Evolutionary conservation across 352 stramenopile genomes (phyloP), one percentile per base, ranked within the genome.

Genomic region (Peronospora farinosa): DNA sequence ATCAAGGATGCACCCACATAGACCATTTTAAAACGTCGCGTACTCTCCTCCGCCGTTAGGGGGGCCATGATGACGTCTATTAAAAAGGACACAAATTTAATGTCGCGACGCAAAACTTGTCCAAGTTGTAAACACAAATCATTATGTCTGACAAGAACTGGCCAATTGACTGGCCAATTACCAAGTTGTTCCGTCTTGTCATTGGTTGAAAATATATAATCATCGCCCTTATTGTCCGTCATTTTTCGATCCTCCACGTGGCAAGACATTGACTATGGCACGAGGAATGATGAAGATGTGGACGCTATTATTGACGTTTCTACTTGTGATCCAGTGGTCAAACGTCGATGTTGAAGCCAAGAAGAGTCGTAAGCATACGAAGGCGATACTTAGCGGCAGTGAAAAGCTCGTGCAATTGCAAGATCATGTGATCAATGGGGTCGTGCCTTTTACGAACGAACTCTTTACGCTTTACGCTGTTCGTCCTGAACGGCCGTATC

Each of bases 401-500:
- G 77, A 86, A 48, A 92, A 92, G 67, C 49, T 92, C 51, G 65
- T 55, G 31, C 59, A 74, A 57, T 66, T 92, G 13, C 61, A 71
- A 6, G 53, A 51, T 10, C 63, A 54, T 45, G 60, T 83, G 56
- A 67, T 69, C 31, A 69, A 87, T 41, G 77, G 77, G 41, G 63
- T 90, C 35, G 47, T 93, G 31, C 46, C 68, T 36, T 79, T 93
- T 41, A 74, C 60, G 11, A 56, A 31, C 45, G 73, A 87, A 2
- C 60, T 67, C 15, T 93, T 84, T 57, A 56, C 69, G 9, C 65
- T 76, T 48, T 75, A 79, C 25, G 78, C 72, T 12, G 38, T 74
- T 44, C 76, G 76, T 1, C 72, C 82, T 0, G 78, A 91, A 40
- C 79, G 82, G 25, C 82, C 82, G 40, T 93, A 91, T 63, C 82